Conservation (phyloP, 257 asterid species). For the Solanum arcanum region DNA sequence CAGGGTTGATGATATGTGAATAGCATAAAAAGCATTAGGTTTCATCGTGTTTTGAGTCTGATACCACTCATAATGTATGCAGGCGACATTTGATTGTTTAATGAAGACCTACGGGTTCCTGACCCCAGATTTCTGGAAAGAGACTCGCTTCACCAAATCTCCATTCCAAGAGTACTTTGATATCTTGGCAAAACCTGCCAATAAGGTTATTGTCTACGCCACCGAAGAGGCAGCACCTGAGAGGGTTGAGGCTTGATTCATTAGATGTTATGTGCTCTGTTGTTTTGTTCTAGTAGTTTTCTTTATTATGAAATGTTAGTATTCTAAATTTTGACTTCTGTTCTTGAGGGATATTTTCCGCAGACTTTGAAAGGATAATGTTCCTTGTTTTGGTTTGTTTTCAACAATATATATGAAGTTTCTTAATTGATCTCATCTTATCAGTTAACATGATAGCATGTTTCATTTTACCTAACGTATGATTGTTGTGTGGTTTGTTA, state of each 20-base stretch:
- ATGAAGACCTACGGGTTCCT: conserved; percentile 70
- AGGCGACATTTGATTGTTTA: conserved; percentile 70
- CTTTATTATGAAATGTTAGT: neutral
- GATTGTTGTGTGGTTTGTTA: neutral
- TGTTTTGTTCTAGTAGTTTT: neutral
- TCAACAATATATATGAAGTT: neutral
- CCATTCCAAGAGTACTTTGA: conserved; percentile 2
- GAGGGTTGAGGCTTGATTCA: neutral
- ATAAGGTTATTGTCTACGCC: neutral
- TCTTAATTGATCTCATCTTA: neutral
- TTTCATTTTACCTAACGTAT: neutral
- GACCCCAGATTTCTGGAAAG: conserved; percentile 68
- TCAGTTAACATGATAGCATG: neutral
- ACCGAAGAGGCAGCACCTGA: neutral
- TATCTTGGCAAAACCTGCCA: neutral
- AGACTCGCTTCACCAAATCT: neutral
- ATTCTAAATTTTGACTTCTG: neutral
- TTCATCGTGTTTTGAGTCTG: no score
- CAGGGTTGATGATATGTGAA: no score
- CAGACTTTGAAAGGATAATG: neutral
- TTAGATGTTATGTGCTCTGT: neutral
- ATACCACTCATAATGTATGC: neutral
- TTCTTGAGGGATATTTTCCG: neutral
- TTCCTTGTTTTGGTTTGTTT: neutral
- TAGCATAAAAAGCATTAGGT: no score